These are phyloP conservation scores for Dendrostoma leiphaemia DNA, from an alignment of 2,329 filamentous ascomycete genomes.

Conservation along the genomic window DNA sequence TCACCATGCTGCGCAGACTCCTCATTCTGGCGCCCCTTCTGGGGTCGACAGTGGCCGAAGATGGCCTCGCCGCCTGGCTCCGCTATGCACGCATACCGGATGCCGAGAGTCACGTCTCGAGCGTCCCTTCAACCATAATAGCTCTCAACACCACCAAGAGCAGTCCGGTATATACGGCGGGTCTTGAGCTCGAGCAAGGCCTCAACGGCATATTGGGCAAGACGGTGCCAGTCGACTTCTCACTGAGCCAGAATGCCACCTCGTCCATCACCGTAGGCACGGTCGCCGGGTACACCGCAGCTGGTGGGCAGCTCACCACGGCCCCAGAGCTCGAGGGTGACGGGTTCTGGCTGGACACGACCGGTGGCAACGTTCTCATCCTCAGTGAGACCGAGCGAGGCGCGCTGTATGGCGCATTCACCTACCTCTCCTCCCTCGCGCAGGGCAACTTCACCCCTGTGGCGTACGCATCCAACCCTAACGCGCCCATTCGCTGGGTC, in stretches of 20 bases:
- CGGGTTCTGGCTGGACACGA: constrained; percentile 59
- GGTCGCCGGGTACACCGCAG: constrained; percentile 37
- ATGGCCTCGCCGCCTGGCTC: constrained; percentile 62
- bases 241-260: constrained; percentile 9
- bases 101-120: constrained; percentile 30
- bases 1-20: constrained; percentile 28
- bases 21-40: constrained; percentile 26
- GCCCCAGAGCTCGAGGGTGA: constrained; percentile 47
- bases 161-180: constrained; percentile 59
- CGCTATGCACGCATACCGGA: constrained; percentile 55
- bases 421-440: constrained; percentile 64
- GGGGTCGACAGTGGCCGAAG: constrained; percentile 50
- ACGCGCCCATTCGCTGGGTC: constrained; percentile 64
- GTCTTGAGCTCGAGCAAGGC: constrained; percentile 56
- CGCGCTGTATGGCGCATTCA: constrained; percentile 66
- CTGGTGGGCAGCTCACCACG: constrained; percentile 31
- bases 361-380: constrained; percentile 49
- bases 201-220: constrained; percentile 56
- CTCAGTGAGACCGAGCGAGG: constrained; percentile 65
- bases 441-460: constrained; percentile 53
- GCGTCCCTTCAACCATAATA: constrained; percentile 47
- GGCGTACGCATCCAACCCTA: constrained; percentile 51
- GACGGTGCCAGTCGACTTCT: constrained; percentile 32
- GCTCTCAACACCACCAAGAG: constrained; percentile 50
- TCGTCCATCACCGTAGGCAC: constrained; percentile 49